These are phyloP conservation scores for Lactarius sanguifluus DNA, from an alignment of 768 basidiomycete genomes.

Conservation along the genomic window DNA sequence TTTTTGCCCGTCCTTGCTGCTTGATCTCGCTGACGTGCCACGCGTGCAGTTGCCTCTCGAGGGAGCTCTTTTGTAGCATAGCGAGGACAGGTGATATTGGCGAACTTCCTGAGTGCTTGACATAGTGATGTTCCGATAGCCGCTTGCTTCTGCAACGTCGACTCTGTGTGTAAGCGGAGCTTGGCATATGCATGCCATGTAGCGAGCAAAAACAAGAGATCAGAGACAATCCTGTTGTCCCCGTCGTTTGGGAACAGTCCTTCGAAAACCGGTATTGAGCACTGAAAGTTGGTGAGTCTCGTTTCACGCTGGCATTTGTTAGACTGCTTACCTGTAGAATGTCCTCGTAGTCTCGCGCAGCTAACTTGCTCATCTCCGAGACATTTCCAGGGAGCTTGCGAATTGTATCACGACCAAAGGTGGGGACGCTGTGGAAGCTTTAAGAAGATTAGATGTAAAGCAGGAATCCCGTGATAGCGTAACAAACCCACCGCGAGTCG, in stretches of 20 bases:
- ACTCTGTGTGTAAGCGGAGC: background rate
- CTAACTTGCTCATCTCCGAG: background rate
- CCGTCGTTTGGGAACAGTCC: constrained; percentile 29
- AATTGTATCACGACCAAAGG: background rate
- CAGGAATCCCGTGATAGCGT: too few relatives aligned
- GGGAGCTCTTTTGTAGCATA: too few relatives aligned
- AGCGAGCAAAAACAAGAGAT: constrained; percentile 31
- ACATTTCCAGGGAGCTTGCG: background rate
- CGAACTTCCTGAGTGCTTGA: too few relatives aligned
- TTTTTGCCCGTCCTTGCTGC: too few relatives aligned
- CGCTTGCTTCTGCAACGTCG: too few relatives aligned
- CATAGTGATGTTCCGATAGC: too few relatives aligned
- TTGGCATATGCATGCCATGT: constrained; percentile 2
- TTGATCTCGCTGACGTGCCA: too few relatives aligned
- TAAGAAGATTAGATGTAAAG: too few relatives aligned
- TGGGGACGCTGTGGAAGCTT: background rate
- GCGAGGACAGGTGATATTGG: too few relatives aligned
- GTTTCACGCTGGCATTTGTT: too few relatives aligned
- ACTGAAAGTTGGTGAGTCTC: background rate
- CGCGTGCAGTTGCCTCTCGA: too few relatives aligned
- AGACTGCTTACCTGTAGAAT: background rate
- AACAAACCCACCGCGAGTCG: too few relatives aligned
- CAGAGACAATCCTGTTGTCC: constrained; percentile 45
- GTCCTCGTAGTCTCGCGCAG: background rate
- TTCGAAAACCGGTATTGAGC: background rate